Evolutionary conservation across 768 basidiomycete genomes (phyloP).

Genomic region (Amanita muscaria): DNA sequence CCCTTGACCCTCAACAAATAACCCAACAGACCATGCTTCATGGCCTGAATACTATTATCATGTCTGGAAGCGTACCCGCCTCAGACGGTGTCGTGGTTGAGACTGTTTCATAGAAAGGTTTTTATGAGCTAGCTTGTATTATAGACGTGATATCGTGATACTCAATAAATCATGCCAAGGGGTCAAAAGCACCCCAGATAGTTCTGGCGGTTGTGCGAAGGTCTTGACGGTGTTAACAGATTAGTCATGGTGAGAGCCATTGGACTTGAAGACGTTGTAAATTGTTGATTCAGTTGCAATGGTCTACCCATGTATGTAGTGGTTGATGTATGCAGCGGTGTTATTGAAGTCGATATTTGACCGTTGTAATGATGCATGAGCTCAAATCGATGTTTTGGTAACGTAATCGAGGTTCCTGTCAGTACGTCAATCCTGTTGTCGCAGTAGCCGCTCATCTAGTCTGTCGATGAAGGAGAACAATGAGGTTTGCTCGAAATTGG

Average conservation of each 20-base stretch:
- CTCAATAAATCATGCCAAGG: constrained; percentile 36
- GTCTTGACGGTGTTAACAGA: constrained; percentile 57
- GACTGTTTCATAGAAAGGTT: constrained; percentile 11
- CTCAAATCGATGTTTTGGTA: too few species aligned
- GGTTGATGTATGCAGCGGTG: constrained; percentile 10
- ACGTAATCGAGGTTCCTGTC: too few species aligned
- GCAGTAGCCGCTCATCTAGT: too few species aligned
- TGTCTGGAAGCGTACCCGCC: constrained; percentile 38
- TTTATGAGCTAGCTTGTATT: constrained; percentile 3
- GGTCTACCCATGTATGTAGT: constrained; percentile 1
- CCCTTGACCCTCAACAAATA: constrained; percentile 30
- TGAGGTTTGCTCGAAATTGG: constrained; percentile 60
- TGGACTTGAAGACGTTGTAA: constrained; percentile 10
- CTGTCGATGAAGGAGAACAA: constrained; percentile 70
- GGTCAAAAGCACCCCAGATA: constrained; percentile 81
- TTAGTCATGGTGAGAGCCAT: constrained; percentile 28
- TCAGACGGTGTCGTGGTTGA: constrained; percentile 41
- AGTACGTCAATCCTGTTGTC: too few species aligned
- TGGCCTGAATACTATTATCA: constrained; percentile 43
- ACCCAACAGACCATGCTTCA: constrained; percentile 23
- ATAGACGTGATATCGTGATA: neutral
- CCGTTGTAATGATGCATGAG: too few species aligned
- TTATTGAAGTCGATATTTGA: constrained; percentile 14
- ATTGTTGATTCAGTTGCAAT: neutral
- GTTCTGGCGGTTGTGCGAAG: constrained; percentile 42